A percentile compares a stretch with the other conserved stretches of the same genome.
Conservation (phyloP, 2,329 filamentous ascomycete genomes). For the Endothia cerciana region DNA sequence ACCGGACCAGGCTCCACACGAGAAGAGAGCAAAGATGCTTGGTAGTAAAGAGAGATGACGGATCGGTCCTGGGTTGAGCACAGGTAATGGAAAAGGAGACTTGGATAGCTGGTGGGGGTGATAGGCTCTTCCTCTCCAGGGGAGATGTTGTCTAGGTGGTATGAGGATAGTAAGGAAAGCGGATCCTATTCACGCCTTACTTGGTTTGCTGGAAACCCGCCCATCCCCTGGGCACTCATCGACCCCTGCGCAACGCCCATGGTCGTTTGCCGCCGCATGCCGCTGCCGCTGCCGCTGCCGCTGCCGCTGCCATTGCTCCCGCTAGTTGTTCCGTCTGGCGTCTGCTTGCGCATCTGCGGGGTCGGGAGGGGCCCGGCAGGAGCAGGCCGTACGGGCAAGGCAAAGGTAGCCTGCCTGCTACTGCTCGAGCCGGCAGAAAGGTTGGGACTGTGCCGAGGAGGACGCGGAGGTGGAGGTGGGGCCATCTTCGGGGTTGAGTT, state of each 20-base stretch:
- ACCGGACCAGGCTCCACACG: neutral
- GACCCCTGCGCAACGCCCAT: slow-evolving; percentile 53
- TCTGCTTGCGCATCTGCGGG: slow-evolving; percentile 62
- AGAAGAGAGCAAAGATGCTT: slow-evolving; percentile 12
- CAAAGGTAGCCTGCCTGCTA: slow-evolving; percentile 57
- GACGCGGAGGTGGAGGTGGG: slow-evolving; percentile 35
- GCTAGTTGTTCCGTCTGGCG: slow-evolving; percentile 55
- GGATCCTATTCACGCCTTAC: slow-evolving; percentile 36
- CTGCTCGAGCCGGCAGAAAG: slow-evolving; percentile 44
- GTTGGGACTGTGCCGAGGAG: slow-evolving; percentile 29
- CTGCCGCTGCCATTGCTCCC: slow-evolving; percentile 15
- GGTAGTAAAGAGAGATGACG: slow-evolving; percentile 19
- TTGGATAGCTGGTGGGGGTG: slow-evolving; percentile 1
- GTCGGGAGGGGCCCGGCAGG: slow-evolving; percentile 63
- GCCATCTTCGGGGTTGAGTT: slow-evolving; percentile 57
- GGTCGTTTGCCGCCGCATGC: slow-evolving; percentile 57
- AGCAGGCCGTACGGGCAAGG: slow-evolving; percentile 66
- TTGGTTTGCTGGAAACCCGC: slow-evolving; percentile 36
- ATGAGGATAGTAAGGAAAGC: slow-evolving; percentile 23
- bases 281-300: slow-evolving; percentile 35
- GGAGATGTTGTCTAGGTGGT: neutral
- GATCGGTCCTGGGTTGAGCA: slow-evolving; percentile 12
- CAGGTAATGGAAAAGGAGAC: slow-evolving; percentile 19
- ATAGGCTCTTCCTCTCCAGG: neutral
- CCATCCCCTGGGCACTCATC: slow-evolving; percentile 35